Base-by-base conservation (phyloP, 2,329 filamentous ascomycete species). In the Lasiodiplodia sp. region DNA sequence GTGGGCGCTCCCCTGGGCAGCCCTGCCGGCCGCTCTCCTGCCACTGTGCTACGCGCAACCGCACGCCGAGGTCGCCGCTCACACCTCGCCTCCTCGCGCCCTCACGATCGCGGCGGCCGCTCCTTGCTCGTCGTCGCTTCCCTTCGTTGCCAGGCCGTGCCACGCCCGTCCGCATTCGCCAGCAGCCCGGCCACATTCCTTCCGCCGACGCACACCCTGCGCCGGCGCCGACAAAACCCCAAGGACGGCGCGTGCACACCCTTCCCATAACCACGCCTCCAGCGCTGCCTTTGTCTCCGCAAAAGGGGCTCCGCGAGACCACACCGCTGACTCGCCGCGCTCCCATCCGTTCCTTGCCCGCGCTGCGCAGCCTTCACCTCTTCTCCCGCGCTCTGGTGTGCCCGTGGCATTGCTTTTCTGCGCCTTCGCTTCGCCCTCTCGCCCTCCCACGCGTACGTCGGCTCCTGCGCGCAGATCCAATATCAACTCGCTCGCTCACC, bases 401-500 rank as follows among this genome's bases (percentile, higher is more conserved):
- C 65, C 65, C 53, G 65, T 44, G 64, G 64, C 64, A 49, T 49
- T 57, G 52, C 64, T 47, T 38, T 18, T 25, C 25, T 18, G 16
- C n/a, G 44, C 55, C 65, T 25, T 60, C 44, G 14, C 38, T 57
- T 51, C 23, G 23, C 40, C 38, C 16, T 25, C 65, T 47, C 56
- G 44, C 56, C 56, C 56, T 62, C 56, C 37, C 56, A 63, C 65
- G 65, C 55, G 66, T 68, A 56, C 66, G 57, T 56, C 56, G 56
- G 56, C 66, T 63, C 57, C 66, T 63, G 66, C 57, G 44, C 49
- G 66, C 66, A 68, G 66, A 68, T 68, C 66, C 56, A 62, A 68
- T 68, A 63, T 68, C 66, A 57, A 49, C 66, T 52, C 49, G 21
- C 70, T 72, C 68, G 53, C 69, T 70, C 64, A 56, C 69, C 67